Evolutionary conservation across 192 early-diverging fungal species (phyloP), one percentile per base, ranked within the genome.

Genomic region (Coemansia sp.): DNA sequence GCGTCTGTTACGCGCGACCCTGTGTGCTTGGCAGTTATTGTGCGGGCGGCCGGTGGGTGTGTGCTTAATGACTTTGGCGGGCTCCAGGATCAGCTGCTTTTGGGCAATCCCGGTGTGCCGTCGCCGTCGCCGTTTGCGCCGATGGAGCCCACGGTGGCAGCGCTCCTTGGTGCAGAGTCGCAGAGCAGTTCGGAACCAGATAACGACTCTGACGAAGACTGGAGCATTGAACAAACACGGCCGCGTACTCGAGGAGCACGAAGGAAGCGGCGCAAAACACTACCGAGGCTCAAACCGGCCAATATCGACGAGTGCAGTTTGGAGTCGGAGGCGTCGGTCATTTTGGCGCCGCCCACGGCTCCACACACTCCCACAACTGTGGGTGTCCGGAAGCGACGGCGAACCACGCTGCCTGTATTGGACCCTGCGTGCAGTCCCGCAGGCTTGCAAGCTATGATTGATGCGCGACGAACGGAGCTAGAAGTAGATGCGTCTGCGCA

Each of bases 111-210:
- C 7, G 32, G 32, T 7, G 7, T 35, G 32, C 32, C 32, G 32
- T 35, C 43, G 43, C 43, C 43, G 14, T 13, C 13, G 43, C 14
- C 13, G 13, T 47, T 18, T 18, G 13, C 43, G 13, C 43, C 43
- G 9, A 18, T n/a, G 43, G 43, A 47, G 13, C n/a, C 43, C 43
- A 18, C 43, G n/a, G 43, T 18, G 16, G n/a, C n/a, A 14, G 14
- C 43, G 11, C 43, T 13, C 13, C 6, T 18, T 14, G 14, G 43
- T 3, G 24, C 12, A 14, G n/a, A 9, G 29, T 27, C n/a, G 27
- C 54, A 18, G 54, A 75, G 74, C 73, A 78, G 75, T 57, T 60
- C 61, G 14, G 75, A 79, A 57, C 76, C 70, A 1, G 76, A 79
- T 54, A 38, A 79, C 48, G 76, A 73, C 18, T 52, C 59, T 13